phyloP scores from a whole-genome alignment of 1,284 basidiomycete species.

The Austroboletus rostrupii region DNA sequence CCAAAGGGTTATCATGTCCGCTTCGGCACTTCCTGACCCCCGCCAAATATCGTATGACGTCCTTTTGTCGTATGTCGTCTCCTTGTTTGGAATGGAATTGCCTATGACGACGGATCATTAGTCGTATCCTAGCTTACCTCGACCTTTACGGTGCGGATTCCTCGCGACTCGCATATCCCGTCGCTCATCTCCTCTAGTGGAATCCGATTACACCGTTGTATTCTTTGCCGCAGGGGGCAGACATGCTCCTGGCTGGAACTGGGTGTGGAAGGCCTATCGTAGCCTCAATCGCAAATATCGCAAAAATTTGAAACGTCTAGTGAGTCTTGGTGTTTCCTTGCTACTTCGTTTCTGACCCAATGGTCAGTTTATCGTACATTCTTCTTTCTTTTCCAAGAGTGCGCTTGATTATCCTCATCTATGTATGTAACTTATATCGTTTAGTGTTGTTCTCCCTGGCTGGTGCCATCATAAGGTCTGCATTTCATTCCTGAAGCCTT shows the following conservation, averaged over 20 bases:
- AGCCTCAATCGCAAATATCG: conserved; percentile 79
- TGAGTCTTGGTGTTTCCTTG: conserved; percentile 30
- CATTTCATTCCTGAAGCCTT: neutral
- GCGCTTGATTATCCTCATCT: conserved; percentile 17
- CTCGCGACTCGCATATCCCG: neutral
- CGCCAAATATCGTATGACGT: conserved; percentile 72
- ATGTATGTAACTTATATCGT: neutral
- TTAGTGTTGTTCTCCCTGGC: conserved; percentile 82
- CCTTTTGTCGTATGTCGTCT: conserved; percentile 59
- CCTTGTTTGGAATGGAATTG: neutral
- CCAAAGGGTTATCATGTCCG: conserved; percentile 73
- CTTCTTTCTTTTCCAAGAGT: conserved; percentile 86
- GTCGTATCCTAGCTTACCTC: conserved; percentile 71
- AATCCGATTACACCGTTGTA: conserved; percentile 82
- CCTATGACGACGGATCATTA: conserved; percentile 28
- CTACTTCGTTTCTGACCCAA: conserved; percentile 3
- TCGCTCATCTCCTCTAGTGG: conserved; percentile 46
- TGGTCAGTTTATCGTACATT: conserved; percentile 75
- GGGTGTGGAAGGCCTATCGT: conserved; percentile 87
- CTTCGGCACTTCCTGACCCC: conserved; percentile 78
- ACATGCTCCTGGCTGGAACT: conserved; percentile 79
- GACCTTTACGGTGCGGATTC: conserved; percentile 65
- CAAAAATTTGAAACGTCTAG: conserved; percentile 81
- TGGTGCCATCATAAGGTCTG: conserved; percentile 76
- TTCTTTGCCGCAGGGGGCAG: conserved; percentile 81